phyloP scores from a whole-genome alignment of 768 basidiomycete genomes.

The Strobilomyces echinocephalus region DNA sequence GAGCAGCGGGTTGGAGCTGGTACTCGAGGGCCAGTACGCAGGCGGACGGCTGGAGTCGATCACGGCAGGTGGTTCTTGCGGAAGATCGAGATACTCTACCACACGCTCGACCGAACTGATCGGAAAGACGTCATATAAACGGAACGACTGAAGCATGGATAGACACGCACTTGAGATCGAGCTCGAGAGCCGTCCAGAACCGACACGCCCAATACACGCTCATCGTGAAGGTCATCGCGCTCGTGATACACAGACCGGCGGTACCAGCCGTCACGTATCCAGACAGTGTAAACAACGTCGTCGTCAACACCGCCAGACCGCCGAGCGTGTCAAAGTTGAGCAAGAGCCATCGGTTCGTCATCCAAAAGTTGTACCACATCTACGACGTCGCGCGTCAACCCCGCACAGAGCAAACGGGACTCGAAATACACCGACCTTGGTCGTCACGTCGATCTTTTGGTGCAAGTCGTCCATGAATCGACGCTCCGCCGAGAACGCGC shows the following conservation, averaged over 20 bases:
- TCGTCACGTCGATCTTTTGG: slow-evolving; percentile 70
- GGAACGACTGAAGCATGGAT: neutral
- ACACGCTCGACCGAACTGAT: slow-evolving; percentile 83
- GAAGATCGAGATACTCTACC: slow-evolving; percentile 85
- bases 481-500: slow-evolving; percentile 81
- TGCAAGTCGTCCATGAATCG: slow-evolving; percentile 75
- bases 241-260: slow-evolving; percentile 73
- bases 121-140: slow-evolving; percentile 4
- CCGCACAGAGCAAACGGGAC: neutral
- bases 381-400: neutral
- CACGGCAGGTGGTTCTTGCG: slow-evolving; percentile 77
- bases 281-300: slow-evolving; percentile 71
- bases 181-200: slow-evolving; percentile 54
- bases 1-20: slow-evolving; percentile 54
- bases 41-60: slow-evolving; percentile 75
- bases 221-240: slow-evolving; percentile 58
- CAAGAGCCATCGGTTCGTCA: slow-evolving; percentile 83
- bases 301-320: slow-evolving; percentile 65
- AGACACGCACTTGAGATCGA: slow-evolving; percentile 64
- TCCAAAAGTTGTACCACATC: slow-evolving; percentile 90
- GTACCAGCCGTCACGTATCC: slow-evolving; percentile 55
- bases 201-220: slow-evolving; percentile 49
- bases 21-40: slow-evolving; percentile 88
- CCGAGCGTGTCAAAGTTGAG: slow-evolving; percentile 80
- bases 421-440: slow-evolving; percentile 43